A percentile compares a stretch with the other conserved stretches of the same genome.
Conservation (phyloP, 768 basidiomycete species). For the Suillus subaureus region DNA sequence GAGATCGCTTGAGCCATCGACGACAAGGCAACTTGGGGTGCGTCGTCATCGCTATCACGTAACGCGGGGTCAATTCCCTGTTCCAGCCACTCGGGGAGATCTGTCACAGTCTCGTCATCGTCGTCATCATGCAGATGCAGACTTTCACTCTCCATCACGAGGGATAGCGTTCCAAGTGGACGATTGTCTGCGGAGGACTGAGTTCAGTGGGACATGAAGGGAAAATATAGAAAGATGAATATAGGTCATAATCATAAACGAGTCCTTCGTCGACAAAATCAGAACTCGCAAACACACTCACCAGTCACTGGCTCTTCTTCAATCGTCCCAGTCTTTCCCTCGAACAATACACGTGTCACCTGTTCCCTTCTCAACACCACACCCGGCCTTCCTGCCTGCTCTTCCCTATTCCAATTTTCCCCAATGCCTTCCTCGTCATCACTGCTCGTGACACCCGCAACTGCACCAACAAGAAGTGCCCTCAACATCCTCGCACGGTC, state of each 20-base stretch:
- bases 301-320: slow-evolving; percentile 41
- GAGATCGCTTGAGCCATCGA: slow-evolving; percentile 38
- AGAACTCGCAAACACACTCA: slow-evolving; percentile 23
- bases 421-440: slow-evolving; percentile 43
- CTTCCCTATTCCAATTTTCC: neutral
- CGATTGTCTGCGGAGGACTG: slow-evolving; percentile 39
- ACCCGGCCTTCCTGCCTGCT: slow-evolving; percentile 34
- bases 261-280: slow-evolving; percentile 7
- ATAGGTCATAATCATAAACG: neutral
- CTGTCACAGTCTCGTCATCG: slow-evolving; percentile 25
- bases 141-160: slow-evolving; percentile 54
- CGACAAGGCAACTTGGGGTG: slow-evolving; percentile 12
- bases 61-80: slow-evolving; percentile 78
- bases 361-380: slow-evolving; percentile 85
- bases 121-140: slow-evolving; percentile 44
- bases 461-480: slow-evolving; percentile 64
- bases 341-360: slow-evolving; percentile 75
- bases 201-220: slow-evolving; percentile 3
- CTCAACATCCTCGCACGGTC: slow-evolving; percentile 84
- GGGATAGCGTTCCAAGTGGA: slow-evolving; percentile 66
- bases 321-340: slow-evolving; percentile 60
- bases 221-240: slow-evolving; percentile 8
- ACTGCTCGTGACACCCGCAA: slow-evolving; percentile 37
- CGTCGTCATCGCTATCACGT: slow-evolving; percentile 68
- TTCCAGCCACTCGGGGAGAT: slow-evolving; percentile 86